Conservation (phyloP, 352 stramenopile species). For the Pythium oligandrum region DNA sequence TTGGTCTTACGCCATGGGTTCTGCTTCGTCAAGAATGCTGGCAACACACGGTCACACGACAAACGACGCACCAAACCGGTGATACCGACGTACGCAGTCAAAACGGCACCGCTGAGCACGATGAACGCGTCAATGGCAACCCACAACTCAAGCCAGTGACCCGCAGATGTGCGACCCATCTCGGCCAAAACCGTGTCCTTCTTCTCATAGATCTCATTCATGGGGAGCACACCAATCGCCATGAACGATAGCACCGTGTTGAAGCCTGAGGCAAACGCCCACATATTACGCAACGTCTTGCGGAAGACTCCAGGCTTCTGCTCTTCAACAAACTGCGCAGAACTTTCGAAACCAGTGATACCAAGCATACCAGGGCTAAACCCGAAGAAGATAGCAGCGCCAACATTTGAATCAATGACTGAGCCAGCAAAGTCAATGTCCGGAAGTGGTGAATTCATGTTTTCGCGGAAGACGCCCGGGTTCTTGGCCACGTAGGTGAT, state of each 20-base stretch:
- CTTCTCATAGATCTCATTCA: slow-evolving; percentile 52
- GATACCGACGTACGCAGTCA: slow-evolving; percentile 72
- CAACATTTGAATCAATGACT: slow-evolving; percentile 31
- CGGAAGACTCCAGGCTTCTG: slow-evolving; percentile 67
- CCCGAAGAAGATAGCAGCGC: slow-evolving; percentile 64
- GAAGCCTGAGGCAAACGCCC: slow-evolving; percentile 74
- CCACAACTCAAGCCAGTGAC: slow-evolving; percentile 20
- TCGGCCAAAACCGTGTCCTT: slow-evolving; percentile 62
- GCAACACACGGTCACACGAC: slow-evolving; percentile 47
- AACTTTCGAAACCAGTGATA: slow-evolving; percentile 87
- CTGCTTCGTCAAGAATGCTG: slow-evolving; percentile 24
- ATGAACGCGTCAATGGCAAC: slow-evolving; percentile 74
- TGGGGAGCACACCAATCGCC: slow-evolving; percentile 64
- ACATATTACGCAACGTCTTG: slow-evolving; percentile 80
- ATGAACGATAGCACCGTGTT: slow-evolving; percentile 72
- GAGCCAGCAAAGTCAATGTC: slow-evolving; percentile 46
- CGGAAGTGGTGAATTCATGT: slow-evolving; percentile 49
- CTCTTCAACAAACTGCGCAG: slow-evolving; percentile 85
- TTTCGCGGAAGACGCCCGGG: slow-evolving; percentile 47
- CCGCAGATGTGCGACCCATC: slow-evolving; percentile 36
- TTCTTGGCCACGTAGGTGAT: slow-evolving; percentile 55
- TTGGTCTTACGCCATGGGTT: slow-evolving; percentile 48
- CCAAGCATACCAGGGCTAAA: slow-evolving; percentile 77
- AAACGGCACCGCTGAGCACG: slow-evolving; percentile 58
- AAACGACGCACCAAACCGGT: slow-evolving; percentile 54